These are phyloP conservation scores for Calophaca sinica DNA, from an alignment of 306 rosid species.

Conservation along the genomic window DNA sequence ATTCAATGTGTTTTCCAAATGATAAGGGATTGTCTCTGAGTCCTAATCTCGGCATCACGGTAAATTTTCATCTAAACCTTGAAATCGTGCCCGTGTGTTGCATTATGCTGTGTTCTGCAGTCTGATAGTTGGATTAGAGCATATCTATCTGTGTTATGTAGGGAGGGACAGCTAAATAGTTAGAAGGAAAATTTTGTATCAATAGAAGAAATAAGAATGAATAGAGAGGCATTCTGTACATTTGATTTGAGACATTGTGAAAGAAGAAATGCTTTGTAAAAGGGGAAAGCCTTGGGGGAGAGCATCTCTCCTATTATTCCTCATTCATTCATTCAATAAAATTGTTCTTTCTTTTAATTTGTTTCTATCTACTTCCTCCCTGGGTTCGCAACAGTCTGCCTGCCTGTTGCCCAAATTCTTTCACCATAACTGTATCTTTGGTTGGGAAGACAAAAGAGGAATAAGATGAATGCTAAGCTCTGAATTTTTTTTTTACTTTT, in stretches of 20 bases:
- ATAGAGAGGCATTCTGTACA: too few relatives aligned
- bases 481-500: constrained; percentile 5
- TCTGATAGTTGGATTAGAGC: not conserved
- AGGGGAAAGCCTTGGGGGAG: too few relatives aligned
- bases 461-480: constrained; percentile 3
- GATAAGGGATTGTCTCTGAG: constrained; percentile 44
- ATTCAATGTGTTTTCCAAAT: constrained; percentile 38
- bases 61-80: constrained; percentile 21
- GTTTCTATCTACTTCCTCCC: too few relatives aligned
- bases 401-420: not conserved
- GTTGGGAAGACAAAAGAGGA: constrained; percentile 13
- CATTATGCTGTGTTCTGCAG: not conserved
- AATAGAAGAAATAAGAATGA: too few relatives aligned
- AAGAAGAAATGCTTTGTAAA: too few relatives aligned
- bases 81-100: not conserved
- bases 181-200: too few relatives aligned
- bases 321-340: too few relatives aligned
- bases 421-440: not conserved
- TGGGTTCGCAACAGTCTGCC: too few relatives aligned
- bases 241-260: too few relatives aligned
- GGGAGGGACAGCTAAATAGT: too few relatives aligned
- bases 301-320: too few relatives aligned
- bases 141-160: not conserved
- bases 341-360: too few relatives aligned
- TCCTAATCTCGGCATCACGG: constrained; percentile 52